Evolutionary conservation across 257 asterid genomes (phyloP).

Genomic region (Schizonepeta tenuifolia): DNA sequence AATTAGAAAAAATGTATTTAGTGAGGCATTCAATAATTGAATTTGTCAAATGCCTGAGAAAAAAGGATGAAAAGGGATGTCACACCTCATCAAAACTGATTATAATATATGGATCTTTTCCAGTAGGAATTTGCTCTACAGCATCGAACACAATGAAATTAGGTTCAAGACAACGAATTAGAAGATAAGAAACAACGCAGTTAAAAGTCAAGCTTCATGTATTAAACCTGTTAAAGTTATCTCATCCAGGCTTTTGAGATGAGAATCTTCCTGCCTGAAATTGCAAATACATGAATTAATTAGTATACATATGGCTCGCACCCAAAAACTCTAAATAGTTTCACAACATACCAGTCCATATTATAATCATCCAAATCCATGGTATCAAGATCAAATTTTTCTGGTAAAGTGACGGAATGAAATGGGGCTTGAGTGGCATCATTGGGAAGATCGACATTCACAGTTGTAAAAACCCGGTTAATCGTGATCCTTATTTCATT

Average conservation of each 20-base stretch:
- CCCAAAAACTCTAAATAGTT: not conserved
- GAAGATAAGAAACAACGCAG: not conserved
- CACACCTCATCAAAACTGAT: slow-evolving; percentile 60
- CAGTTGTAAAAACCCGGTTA: slow-evolving; percentile 48
- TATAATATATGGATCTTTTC: slow-evolving; percentile 57
- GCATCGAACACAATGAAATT: slow-evolving; percentile 21
- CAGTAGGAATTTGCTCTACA: slow-evolving; percentile 83
- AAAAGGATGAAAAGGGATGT: slow-evolving; percentile 1
- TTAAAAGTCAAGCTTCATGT: not conserved
- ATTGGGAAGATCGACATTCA: slow-evolving; percentile 63
- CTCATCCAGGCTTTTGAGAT: slow-evolving; percentile 60
- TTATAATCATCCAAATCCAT: slow-evolving; percentile 53
- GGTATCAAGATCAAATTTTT: slow-evolving; percentile 67
- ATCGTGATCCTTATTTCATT: slow-evolving; percentile 46
- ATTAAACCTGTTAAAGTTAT: slow-evolving; percentile 72
- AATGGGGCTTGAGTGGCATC: slow-evolving; percentile 70
- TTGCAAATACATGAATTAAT: slow-evolving; percentile 17
- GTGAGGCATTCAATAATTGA: not conserved
- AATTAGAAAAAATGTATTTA: slow-evolving; percentile 11
- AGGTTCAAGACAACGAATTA: slow-evolving; percentile 8
- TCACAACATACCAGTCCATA: slow-evolving; percentile 49
- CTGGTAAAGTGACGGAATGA: slow-evolving; percentile 71
- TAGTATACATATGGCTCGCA: slow-evolving; percentile 2
- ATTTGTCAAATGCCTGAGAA: not conserved
- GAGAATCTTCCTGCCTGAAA: slow-evolving; percentile 68